Percentiles rank a stretch among this genome's conserved stretches.
phyloP scores from a whole-genome alignment of 345 rosid genomes.

The Hirschfeldia incana region DNA sequence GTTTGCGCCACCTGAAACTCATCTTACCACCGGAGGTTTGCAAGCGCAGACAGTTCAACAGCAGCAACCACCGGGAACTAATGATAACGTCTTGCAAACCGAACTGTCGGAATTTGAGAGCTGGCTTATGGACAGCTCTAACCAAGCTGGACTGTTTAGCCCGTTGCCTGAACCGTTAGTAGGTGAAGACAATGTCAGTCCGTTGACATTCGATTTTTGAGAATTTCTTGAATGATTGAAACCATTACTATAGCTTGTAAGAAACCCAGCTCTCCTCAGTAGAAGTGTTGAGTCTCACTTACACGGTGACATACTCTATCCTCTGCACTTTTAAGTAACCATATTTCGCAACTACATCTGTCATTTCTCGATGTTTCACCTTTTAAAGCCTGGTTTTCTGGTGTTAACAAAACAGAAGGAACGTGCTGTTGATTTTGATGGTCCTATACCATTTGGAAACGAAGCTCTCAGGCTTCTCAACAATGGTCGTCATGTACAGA shows the following conservation, averaged over 20 bases:
- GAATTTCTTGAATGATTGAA: constrained; percentile 32
- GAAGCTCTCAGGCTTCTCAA: no score
- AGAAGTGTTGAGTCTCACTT: constrained; percentile 99
- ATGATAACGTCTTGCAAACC: constrained; percentile 26
- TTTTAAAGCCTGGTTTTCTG: constrained; percentile 36
- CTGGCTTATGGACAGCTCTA: constrained; percentile 40
- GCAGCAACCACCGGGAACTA: constrained; percentile 19
- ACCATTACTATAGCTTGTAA: not conserved
- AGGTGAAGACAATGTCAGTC: constrained; percentile 3
- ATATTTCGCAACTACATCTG: not conserved
- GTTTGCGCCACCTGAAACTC: constrained; percentile 2
- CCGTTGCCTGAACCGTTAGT: constrained; percentile 18
- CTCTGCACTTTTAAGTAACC: constrained; percentile 9
- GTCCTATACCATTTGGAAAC: no score
- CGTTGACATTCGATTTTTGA: constrained; percentile 38
- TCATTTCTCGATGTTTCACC: constrained; percentile 18
- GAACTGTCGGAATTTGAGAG: constrained; percentile 32
- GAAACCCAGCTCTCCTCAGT: constrained; percentile 37
- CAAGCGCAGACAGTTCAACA: constrained; percentile 16
- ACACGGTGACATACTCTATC: constrained; percentile 63
- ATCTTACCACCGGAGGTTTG: not conserved
- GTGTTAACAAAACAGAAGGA: constrained; percentile 60
- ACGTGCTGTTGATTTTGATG: constrained; percentile 15
- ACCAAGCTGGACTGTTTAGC: constrained; percentile 5
- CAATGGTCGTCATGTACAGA: no score